Percentiles rank a stretch among this genome's conserved stretches.
Evolutionary conservation across 495 filamentous ascomycete species (phyloP).

Genomic region (Trichoderma orchidacearum): DNA sequence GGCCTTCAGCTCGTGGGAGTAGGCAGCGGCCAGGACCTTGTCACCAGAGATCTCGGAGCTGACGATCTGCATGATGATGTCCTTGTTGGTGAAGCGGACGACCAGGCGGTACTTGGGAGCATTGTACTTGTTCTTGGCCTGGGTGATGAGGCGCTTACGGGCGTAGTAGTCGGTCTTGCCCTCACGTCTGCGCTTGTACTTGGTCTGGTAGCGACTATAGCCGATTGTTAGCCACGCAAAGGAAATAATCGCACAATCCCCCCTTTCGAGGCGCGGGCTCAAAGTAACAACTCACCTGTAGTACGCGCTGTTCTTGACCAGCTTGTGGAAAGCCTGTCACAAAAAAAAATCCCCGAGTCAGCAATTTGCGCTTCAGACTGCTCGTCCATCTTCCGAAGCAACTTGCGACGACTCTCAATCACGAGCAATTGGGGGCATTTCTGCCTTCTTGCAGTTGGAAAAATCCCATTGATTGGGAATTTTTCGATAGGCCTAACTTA

Average conservation of each 20-base stretch:
- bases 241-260: not conserved
- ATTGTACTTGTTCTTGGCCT: slow-evolving; percentile 99
- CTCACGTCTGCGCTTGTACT: slow-evolving; percentile 92
- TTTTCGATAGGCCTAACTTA: slow-evolving; percentile 28
- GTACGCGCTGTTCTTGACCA: slow-evolving; percentile 92
- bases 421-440: slow-evolving; percentile 7
- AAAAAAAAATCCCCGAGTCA: slow-evolving; percentile 65
- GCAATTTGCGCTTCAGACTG: slow-evolving; percentile 96
- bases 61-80: slow-evolving; percentile 97
- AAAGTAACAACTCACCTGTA: slow-evolving; percentile 57
- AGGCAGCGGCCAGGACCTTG: slow-evolving; percentile 87
- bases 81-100: slow-evolving; percentile 99
- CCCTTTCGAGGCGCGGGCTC: not conserved
- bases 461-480: slow-evolving; percentile 7
- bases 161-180: slow-evolving; percentile 99
- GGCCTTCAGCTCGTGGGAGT: slow-evolving; percentile 92
- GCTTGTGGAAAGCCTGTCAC: slow-evolving; percentile 85
- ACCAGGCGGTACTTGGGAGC: slow-evolving; percentile 99
- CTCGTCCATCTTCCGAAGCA: slow-evolving; percentile 62
- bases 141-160: slow-evolving; percentile 97
- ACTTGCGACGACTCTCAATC: slow-evolving; percentile 76
- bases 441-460: slow-evolving; percentile 10
- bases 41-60: slow-evolving; percentile 93
- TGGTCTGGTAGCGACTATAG: slow-evolving; percentile 91
- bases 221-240: slow-evolving; percentile 8